Conservation (phyloP, 345 rosid genomes). For the Pseudoturritis turrita region DNA sequence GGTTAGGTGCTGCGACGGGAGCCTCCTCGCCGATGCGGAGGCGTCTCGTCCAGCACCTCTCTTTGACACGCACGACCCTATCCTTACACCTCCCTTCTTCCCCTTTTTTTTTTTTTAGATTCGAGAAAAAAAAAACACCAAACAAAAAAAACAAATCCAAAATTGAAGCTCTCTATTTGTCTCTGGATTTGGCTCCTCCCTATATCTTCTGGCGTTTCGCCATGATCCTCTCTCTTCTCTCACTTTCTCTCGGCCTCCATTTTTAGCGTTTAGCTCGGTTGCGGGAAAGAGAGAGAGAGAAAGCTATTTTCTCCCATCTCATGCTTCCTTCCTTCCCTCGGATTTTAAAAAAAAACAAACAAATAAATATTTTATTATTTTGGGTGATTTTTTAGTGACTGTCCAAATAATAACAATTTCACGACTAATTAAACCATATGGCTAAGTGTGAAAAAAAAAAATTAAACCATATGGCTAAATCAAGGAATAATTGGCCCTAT, state of each 20-base stretch:
- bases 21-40: conserved; percentile 36
- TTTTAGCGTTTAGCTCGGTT: conserved; percentile 9
- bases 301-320: not conserved
- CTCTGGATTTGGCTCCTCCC: not conserved
- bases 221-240: not conserved
- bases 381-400: not conserved
- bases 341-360: not conserved
- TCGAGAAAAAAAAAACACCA: no score
- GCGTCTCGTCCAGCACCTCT: conserved; percentile 36
- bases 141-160: not conserved
- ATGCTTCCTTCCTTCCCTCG: not conserved
- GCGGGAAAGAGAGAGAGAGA: not conserved
- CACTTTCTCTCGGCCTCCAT: conserved; percentile 8
- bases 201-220: conserved; percentile 26
- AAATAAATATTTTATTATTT: not conserved
- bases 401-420: not conserved
- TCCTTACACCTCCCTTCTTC: conserved; percentile 7
- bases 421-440: not conserved
- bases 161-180: not conserved
- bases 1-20: conserved; percentile 32
- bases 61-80: conserved; percentile 42
- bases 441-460: no score
- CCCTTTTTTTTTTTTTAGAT: not conserved
- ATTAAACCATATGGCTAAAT: no score
- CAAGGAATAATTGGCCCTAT: no score